Evolutionary conservation across 768 basidiomycete species (phyloP).

Genomic region (Termitomyces sp.): DNA sequence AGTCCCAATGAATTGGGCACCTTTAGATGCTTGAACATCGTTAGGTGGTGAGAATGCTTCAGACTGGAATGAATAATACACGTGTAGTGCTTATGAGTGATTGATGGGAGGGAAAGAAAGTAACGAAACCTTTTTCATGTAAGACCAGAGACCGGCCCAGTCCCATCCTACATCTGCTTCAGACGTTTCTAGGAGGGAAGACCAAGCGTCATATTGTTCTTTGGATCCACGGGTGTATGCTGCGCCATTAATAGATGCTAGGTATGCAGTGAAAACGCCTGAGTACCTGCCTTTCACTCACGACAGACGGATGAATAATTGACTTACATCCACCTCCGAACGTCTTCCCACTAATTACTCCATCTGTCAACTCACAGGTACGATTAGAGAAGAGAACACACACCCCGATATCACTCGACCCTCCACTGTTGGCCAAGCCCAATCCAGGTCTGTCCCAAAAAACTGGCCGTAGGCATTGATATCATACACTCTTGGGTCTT

Average conservation of each 20-base stretch:
- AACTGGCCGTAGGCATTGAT: slow-evolving; percentile 38
- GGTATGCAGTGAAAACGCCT: neutral
- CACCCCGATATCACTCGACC: slow-evolving; percentile 36
- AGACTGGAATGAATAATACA: slow-evolving; percentile 22
- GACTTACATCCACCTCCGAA: slow-evolving; percentile 36
- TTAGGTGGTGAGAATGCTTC: slow-evolving; percentile 46
- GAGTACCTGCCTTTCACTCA: neutral
- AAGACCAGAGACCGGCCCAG: slow-evolving; percentile 36
- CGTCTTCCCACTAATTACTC: slow-evolving; percentile 36
- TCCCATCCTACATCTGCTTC: slow-evolving; percentile 43
- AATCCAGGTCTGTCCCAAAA: slow-evolving; percentile 38
- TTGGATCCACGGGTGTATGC: slow-evolving; percentile 38
- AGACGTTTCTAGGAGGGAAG: slow-evolving; percentile 29
- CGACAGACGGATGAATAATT: neutral
- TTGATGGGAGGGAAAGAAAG: neutral
- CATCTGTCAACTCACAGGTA: neutral
- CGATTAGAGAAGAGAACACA: slow-evolving; percentile 4
- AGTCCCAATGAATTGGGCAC: slow-evolving; percentile 37
- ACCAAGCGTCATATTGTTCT: slow-evolving; percentile 41
- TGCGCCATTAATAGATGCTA: slow-evolving; percentile 45
- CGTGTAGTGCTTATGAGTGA: neutral
- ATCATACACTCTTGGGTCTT: slow-evolving; percentile 38
- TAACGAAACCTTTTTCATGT: slow-evolving; percentile 41
- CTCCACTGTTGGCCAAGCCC: slow-evolving; percentile 39
- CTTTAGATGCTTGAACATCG: slow-evolving; percentile 36